Conservation (phyloP, 495 filamentous ascomycete species). For the Podospora bellae-mahoneyi region DNA sequence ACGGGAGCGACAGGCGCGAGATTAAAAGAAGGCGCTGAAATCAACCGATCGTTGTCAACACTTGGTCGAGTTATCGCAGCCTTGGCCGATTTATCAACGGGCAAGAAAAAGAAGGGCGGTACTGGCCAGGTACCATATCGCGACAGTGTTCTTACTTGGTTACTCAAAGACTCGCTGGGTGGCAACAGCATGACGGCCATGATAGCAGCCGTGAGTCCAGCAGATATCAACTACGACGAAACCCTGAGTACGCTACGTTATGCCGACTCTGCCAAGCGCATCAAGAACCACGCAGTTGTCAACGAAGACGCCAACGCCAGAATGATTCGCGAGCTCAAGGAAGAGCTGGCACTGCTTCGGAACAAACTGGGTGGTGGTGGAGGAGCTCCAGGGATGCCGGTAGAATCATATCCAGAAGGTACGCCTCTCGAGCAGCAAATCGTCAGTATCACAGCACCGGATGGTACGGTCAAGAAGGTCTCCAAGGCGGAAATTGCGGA, state of each 20-base stretch:
- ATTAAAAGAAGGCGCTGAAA: conserved; percentile 97
- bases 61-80: conserved; percentile 98
- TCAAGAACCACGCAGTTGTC: conserved; percentile 99
- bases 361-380: conserved; percentile 78
- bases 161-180: conserved; percentile 94
- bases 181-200: conserved; percentile 99
- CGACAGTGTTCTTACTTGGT: conserved; percentile 95
- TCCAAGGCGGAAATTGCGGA: conserved; percentile 98
- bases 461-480: conserved; percentile 88
- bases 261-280: conserved; percentile 95
- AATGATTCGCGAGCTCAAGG: conserved; percentile 98
- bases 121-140: conserved; percentile 85
- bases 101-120: conserved; percentile 73
- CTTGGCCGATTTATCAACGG: conserved; percentile 82
- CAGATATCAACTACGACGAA: conserved; percentile 99
- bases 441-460: conserved; percentile 83
- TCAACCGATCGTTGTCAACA: conserved; percentile 94
- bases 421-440: conserved; percentile 94
- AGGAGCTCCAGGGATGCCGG: conserved; percentile 39
- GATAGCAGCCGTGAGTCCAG: conserved; percentile 98
- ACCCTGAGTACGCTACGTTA: conserved; percentile 94
- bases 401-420: conserved; percentile 81
- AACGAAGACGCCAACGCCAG: conserved; percentile 98
- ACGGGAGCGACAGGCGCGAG: conserved; percentile 94
- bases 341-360: conserved; percentile 82